Conservation (phyloP, 495 filamentous ascomycete species). For the Filosporella fistucella region DNA sequence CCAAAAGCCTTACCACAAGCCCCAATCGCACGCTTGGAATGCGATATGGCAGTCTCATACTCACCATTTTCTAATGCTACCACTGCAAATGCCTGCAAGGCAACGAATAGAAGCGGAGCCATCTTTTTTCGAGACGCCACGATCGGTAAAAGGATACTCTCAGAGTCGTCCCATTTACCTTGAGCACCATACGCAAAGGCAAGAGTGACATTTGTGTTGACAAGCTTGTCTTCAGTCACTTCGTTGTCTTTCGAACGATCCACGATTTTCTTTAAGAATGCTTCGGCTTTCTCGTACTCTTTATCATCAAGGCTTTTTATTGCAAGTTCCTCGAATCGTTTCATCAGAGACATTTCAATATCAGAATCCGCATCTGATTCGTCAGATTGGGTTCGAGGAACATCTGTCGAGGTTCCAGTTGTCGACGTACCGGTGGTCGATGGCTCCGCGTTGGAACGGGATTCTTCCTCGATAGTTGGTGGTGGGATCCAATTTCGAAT, state of each 20-base stretch:
- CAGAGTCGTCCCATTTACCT: not conserved
- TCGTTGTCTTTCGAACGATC: not conserved
- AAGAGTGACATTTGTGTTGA: not conserved
- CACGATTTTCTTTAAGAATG: not conserved
- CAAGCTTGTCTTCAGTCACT: too few species aligned
- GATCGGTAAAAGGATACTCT: not conserved
- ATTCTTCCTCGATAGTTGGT: not conserved
- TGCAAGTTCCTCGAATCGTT: not conserved
- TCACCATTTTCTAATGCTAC: not conserved
- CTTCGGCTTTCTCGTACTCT: conserved; percentile 2
- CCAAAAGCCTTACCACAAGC: conserved; percentile 10
- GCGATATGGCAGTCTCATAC: not conserved
- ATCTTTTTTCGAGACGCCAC: not conserved
- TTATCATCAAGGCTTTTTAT: not conserved
- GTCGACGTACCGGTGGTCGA: too few species aligned
- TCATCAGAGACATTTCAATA: not conserved
- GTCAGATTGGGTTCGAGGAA: not conserved
- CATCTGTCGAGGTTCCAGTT: too few species aligned
- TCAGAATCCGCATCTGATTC: conserved; percentile 5
- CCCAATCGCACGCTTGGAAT: not conserved
- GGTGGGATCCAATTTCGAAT: conserved; percentile 4
- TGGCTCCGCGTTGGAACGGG: too few species aligned
- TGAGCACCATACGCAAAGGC: not conserved
- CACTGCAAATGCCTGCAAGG: not conserved
- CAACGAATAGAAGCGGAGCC: not conserved